Evolutionary conservation across 805 yeast genomes (phyloP).

Genomic region (Candida namnaoensis): DNA sequence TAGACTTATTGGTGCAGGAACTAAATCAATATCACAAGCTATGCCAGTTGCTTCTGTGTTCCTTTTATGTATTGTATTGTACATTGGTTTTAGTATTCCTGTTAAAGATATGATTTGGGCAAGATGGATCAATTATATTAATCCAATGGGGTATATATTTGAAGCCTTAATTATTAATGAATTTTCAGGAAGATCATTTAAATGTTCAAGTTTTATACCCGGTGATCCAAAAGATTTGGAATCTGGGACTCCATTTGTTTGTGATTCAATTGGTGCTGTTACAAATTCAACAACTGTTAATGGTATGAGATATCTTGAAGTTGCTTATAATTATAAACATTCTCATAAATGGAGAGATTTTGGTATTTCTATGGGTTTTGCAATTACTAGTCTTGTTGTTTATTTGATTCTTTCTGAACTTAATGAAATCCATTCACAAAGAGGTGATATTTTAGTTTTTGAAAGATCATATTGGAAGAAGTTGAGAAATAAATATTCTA

Average conservation of each 20-base stretch:
- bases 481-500: conserved; percentile 32
- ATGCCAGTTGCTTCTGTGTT: conserved; percentile 50
- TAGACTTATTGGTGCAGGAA: conserved; percentile 42
- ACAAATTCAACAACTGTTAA: conserved; percentile 40
- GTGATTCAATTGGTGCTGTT: conserved; percentile 47
- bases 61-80: conserved; percentile 38
- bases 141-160: conserved; percentile 50
- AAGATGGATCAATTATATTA: conserved; percentile 52
- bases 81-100: conserved; percentile 53
- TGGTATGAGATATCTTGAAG: conserved; percentile 41
- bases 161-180: conserved; percentile 54
- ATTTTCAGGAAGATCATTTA: conserved; percentile 35
- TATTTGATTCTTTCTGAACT: conserved; percentile 49
- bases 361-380: conserved; percentile 53
- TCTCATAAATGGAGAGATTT: conserved; percentile 54
- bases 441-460: conserved; percentile 64
- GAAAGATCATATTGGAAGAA: conserved; percentile 38
- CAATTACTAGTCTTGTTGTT: conserved; percentile 41
- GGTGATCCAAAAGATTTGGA: conserved; percentile 18
- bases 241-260: conserved; percentile 30
- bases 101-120: conserved; percentile 52
- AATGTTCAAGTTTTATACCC: conserved; percentile 42
- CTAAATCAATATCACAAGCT: conserved; percentile 39
- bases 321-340: conserved; percentile 33
- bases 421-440: conserved; percentile 54